These are phyloP conservation scores for Desmodesmus armatus DNA, from an alignment of 139 green algal genomes.

Conservation along the genomic window DNA sequence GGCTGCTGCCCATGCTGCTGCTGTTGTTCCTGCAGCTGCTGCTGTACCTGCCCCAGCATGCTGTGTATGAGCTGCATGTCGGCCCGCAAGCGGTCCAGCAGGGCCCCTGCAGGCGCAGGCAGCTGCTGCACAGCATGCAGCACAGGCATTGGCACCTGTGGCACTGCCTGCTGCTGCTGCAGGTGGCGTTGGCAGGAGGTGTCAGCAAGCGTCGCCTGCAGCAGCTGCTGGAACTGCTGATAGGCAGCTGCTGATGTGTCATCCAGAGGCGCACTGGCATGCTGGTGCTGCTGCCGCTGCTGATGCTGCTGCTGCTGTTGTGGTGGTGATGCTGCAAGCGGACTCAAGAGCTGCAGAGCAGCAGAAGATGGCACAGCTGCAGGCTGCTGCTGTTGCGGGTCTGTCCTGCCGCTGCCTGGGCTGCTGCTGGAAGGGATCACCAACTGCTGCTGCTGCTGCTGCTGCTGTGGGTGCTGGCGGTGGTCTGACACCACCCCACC, in stretches of 20 bases:
- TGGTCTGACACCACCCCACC: too few species aligned
- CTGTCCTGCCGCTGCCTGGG: neutral
- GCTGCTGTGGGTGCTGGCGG: neutral
- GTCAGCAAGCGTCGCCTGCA: neutral
- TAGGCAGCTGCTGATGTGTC: constrained; percentile 4
- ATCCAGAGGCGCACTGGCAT: neutral
- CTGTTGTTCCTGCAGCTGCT: constrained; percentile 18
- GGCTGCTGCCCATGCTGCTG: neutral
- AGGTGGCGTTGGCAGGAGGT: neutral
- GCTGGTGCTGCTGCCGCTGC: neutral
- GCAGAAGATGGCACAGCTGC: neutral
- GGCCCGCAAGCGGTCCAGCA: neutral
- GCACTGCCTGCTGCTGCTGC: neutral
- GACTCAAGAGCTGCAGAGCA: neutral
- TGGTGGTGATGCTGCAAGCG: neutral
- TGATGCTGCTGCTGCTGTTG: neutral
- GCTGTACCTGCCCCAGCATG: neutral
- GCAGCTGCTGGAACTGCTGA: constrained; percentile 15
- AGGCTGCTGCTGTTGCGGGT: neutral
- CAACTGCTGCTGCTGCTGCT: neutral
- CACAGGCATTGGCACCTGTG: constrained; percentile 24
- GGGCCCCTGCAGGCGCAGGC: neutral
- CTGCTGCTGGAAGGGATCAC: neutral
- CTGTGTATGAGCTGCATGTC: constrained; percentile 7
- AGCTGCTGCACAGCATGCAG: neutral